Conservation (phyloP, 441 rosid genomes). For the Gossypium trilobum region DNA sequence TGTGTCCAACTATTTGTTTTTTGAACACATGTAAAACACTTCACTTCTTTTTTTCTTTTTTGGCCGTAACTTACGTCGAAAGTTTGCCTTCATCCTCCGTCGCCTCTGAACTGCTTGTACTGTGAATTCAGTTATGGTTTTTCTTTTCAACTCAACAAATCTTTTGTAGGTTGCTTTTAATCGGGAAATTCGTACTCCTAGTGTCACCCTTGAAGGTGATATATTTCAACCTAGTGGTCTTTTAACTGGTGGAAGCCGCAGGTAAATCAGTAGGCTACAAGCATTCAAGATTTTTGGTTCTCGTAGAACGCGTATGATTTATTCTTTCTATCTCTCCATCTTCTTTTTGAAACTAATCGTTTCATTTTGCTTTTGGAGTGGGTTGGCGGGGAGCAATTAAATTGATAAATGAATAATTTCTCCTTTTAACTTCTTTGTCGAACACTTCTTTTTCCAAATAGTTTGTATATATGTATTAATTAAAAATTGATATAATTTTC, state of each 20-base stretch:
- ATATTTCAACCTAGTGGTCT: conserved; percentile 92
- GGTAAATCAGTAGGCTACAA: conserved; percentile 25
- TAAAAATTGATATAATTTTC: background rate
- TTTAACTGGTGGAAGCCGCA: conserved; percentile 97
- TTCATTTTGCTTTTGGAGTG: background rate
- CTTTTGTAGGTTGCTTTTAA: conserved; percentile 71
- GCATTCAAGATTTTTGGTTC: background rate
- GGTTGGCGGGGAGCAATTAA: background rate
- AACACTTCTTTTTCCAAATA: background rate
- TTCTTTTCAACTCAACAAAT: background rate
- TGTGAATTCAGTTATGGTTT: background rate
- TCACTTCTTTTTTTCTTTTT: background rate
- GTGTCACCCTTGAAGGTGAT: conserved; percentile 96
- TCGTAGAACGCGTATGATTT: background rate
- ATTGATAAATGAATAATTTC: background rate
- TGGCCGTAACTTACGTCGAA: background rate
- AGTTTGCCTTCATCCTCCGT: background rate
- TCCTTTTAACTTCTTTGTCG: background rate
- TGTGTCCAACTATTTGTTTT: background rate
- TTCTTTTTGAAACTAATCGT: background rate
- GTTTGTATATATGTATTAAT: background rate
- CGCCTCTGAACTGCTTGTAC: background rate
- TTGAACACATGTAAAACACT: conserved; percentile 3
- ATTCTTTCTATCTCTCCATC: background rate
- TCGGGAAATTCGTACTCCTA: conserved; percentile 54